Base-by-base conservation (phyloP, 768 basidiomycete genomes). In the Cystobasidium ongulense region DNA sequence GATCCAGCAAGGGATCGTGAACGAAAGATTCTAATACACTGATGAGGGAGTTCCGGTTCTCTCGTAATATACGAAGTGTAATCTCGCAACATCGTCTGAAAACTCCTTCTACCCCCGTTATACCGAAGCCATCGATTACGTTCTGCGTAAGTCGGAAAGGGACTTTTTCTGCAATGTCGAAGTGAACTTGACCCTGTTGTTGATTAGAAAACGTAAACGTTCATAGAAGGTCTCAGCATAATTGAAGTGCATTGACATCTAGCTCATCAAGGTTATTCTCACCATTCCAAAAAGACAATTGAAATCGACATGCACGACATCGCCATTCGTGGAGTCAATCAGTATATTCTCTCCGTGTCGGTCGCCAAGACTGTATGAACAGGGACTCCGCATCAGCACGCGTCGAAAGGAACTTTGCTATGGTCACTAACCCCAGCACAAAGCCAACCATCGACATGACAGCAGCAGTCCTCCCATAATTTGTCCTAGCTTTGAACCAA, bases 401-500 rank as follows among this genome's bases (percentile, higher is more conserved):
- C 43, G 15, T 17, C n/a, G n/a, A 38, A 29, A 10, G 31, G 23
- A 4, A 29, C 23, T 35, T 3, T 21, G 13, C 5, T 17, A 29
- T 50, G 27, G 67, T 36, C 1, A 80, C 88, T 68, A 76, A 95
- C 92, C 95, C 95, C 15, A 98, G 84, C 52, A 99, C 92, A 78
- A 90, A 95, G 13, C 96, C 96, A 25, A 98, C 90, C 90, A 99
- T 98, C 0, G 90, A 96, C 89, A 96, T 98, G 67, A 98, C 96
- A 0, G 95, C 96, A 0, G 90, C 86, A 0, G 95, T 96, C 52
- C 95, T 85, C 2, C 86, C 88, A 79, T 94, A 99, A 0, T 87
- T 84, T 77, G 91, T 81, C n/a, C 95, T 87, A 80, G 90, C 90
- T 0, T 88, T 86, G 18, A 98, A 85, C 96, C 96, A 99, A 0